These are phyloP conservation scores for Arabidopsis hybrid DNA, from an alignment of 441 rosid genomes.

Conservation along the genomic window DNA sequence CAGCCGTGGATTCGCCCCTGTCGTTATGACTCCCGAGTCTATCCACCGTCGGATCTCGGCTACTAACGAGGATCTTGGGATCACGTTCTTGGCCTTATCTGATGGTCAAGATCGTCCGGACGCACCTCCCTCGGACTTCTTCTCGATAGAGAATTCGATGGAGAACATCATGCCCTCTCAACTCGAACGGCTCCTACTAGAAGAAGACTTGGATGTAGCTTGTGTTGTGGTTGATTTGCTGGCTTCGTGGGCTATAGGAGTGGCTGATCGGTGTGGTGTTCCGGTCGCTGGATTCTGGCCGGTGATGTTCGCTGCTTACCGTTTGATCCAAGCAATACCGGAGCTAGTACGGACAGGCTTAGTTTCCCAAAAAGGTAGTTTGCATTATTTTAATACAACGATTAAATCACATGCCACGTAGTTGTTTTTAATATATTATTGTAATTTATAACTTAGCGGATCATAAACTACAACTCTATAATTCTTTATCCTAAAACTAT, in stretches of 20 bases:
- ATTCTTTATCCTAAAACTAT: no score
- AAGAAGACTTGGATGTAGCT: constrained; percentile 46
- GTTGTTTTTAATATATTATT: background rate
- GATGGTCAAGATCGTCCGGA: constrained; percentile 49
- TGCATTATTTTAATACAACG: background rate
- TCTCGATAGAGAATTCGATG: constrained; percentile 65
- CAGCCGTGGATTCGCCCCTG: constrained; percentile 55
- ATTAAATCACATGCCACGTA: background rate
- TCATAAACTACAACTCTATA: no score
- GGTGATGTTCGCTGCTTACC: constrained; percentile 66
- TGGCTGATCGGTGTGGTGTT: constrained; percentile 59
- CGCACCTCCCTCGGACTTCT: constrained; percentile 58
- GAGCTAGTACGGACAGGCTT: constrained; percentile 54
- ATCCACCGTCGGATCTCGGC: constrained; percentile 56
- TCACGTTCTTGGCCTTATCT: constrained; percentile 51
- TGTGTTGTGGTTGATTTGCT: constrained; percentile 73
- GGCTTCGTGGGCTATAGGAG: constrained; percentile 71
- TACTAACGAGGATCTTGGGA: constrained; percentile 20
- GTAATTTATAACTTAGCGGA: no score
- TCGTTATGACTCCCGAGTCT: constrained; percentile 62
- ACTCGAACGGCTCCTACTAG: constrained; percentile 53
- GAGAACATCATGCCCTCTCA: constrained; percentile 66
- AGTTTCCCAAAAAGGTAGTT: constrained; percentile 63
- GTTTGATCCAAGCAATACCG: constrained; percentile 65
- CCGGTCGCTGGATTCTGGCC: constrained; percentile 80